Conservation (phyloP, 108 stramenopile genomes). For the Heterococcus sp. region DNA sequence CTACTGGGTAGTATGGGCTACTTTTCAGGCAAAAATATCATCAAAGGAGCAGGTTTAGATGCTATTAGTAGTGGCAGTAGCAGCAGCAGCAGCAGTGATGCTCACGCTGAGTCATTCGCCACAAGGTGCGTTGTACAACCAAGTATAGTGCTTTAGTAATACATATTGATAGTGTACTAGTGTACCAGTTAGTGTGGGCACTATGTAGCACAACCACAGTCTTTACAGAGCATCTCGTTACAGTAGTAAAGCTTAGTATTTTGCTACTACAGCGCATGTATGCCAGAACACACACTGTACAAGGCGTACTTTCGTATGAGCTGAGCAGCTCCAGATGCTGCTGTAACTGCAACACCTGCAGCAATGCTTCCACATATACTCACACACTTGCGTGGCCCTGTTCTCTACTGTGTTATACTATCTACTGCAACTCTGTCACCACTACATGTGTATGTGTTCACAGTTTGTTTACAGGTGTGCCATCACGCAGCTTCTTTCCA, state of each 20-base stretch:
- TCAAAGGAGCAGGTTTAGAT: not conserved
- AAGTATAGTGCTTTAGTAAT: not conserved
- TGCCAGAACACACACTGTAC: too few relatives aligned
- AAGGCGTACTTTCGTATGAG: too few relatives aligned
- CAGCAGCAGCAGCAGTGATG: not conserved
- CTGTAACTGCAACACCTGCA: not conserved
- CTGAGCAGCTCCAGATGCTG: too few relatives aligned
- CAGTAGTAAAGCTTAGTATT: too few relatives aligned
- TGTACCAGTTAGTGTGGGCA: not conserved
- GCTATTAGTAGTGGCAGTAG: not conserved
- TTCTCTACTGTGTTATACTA: too few relatives aligned
- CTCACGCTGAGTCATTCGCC: too few relatives aligned
- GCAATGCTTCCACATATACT: not conserved
- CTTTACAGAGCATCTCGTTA: too few relatives aligned
- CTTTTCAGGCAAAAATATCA: not conserved
- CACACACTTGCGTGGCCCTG: too few relatives aligned
- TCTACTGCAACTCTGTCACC: not conserved
- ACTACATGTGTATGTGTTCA: not conserved
- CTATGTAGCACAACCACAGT: too few relatives aligned
- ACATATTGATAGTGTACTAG: not conserved
- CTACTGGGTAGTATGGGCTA: not conserved
- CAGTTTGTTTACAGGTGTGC: conserved; percentile 50
- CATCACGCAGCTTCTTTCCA: conserved; percentile 58
- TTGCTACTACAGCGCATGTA: too few relatives aligned
- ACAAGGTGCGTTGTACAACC: not conserved